phyloP scores from a whole-genome alignment of 176 grass and related monocot genomes.

The Secale cereale region DNA sequence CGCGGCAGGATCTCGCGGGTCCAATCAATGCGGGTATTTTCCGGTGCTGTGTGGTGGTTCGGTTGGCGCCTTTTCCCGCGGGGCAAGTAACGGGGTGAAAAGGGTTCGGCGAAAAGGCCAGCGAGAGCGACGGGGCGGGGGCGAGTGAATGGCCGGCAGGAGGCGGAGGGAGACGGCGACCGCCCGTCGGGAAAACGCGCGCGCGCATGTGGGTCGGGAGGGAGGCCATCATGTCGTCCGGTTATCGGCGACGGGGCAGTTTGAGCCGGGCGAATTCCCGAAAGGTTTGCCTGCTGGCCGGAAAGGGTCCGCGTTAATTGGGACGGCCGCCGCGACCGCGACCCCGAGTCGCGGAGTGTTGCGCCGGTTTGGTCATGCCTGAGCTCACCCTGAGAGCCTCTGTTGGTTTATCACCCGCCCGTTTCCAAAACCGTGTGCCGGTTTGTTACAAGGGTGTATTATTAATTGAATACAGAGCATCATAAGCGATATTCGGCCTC shows the following conservation, averaged over 20 bases:
- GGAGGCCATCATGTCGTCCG: neutral
- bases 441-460: too few relatives aligned
- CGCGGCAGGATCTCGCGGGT: neutral
- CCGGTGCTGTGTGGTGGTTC: neutral
- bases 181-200: too few relatives aligned
- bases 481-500: too few relatives aligned
- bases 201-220: neutral
- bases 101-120: neutral
- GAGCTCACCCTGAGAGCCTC: neutral
- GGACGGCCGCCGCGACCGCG: neutral
- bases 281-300: neutral
- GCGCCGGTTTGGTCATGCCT: neutral
- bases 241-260: neutral
- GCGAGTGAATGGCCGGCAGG: slow-evolving; percentile 16
- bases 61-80: neutral
- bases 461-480: too few relatives aligned
- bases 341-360: neutral
- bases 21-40: neutral
- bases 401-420: neutral
- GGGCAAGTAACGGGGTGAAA: neutral
- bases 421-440: neutral
- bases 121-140: neutral
- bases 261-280: neutral
- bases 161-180: neutral
- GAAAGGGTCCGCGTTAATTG: neutral